Conservation (phyloP, 805 yeast species). For the Tetrapisispora taiwanensis region DNA sequence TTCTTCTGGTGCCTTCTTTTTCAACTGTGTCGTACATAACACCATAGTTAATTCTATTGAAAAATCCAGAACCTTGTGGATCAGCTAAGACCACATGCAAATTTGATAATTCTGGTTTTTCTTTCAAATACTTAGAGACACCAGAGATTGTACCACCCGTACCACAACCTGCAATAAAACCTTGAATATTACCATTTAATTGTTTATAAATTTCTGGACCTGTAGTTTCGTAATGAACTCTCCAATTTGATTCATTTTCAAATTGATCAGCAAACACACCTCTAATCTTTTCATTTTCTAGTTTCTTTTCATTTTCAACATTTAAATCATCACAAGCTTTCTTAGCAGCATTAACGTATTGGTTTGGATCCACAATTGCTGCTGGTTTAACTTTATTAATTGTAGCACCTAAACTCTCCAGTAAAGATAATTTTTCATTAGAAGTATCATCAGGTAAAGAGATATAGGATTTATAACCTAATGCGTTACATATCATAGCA, state of each 20-base stretch:
- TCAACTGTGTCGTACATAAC: conserved; percentile 90
- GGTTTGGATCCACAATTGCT: conserved; percentile 84
- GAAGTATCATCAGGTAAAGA: conserved; percentile 93
- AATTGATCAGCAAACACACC: conserved; percentile 94
- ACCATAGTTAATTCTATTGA: conserved; percentile 73
- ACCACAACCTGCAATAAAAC: conserved; percentile 85
- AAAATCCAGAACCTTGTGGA: conserved; percentile 93
- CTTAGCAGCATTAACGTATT: conserved; percentile 84
- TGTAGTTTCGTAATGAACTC: conserved; percentile 67
- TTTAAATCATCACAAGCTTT: conserved; percentile 45
- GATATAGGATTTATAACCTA: conserved; percentile 88
- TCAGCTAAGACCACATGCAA: conserved; percentile 67
- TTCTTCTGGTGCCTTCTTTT: conserved; percentile 82
- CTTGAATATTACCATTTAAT: conserved; percentile 53
- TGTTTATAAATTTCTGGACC: conserved; percentile 91
- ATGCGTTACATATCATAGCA: conserved; percentile 78
- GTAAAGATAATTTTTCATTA: conserved; percentile 62
- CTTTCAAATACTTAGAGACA: conserved; percentile 64
- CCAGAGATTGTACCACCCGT: conserved; percentile 98
- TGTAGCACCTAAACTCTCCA: conserved; percentile 68
- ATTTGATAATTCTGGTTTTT: conserved; percentile 34
- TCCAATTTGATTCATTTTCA: conserved; percentile 89
- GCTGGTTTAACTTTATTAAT: conserved; percentile 89
- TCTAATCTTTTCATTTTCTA: conserved; percentile 26
- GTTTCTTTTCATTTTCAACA: conserved; percentile 30